Evolutionary conservation across 805 yeast species (phyloP), one percentile per base, ranked within the genome.

Genomic region (Sugiyamaella qingdaonensis): DNA sequence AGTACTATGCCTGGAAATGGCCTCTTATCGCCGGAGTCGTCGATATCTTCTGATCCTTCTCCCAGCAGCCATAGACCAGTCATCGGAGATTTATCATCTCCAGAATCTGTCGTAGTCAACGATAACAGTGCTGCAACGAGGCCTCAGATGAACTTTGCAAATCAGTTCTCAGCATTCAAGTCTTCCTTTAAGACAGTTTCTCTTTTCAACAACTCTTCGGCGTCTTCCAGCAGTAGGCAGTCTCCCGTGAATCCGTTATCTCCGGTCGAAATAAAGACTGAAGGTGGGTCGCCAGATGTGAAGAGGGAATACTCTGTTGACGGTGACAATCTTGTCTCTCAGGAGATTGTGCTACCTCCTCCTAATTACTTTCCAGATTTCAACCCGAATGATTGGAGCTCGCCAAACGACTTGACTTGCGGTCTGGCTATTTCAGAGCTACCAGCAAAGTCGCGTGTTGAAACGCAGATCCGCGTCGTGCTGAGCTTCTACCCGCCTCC

Each of bases 391-490:
- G 58, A 56, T 49, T 58, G 59, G 59, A 33, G n/a, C 11, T 49
- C 46, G 5, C 32, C 46, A 27, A 24, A 49, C 9, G 36, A 34
- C 36, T 47, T 49, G 39, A 54, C 54, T 34, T 57, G 54, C 37
- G 41, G 47, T 9, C 47, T 60, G 36, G 27, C 39, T 24, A 72
- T 92, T 1, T 68, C 75, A 7, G 85, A 83, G 49, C 73, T 92
- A 44, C 97, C 97, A 1, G 71, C 79, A 4, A 83, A 82, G 60
- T 88, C 97, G 10, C 80, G 99, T 59, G 99, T 92, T 5, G 99
- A 92, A 70, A 92, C 97, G 13, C 99, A 94, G 71, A 88, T 94
- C 65, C 91, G 89, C 67, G 73, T 95, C 42, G 77, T 78, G 43
- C 70, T 92, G 18, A 67, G 77, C 8, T 72, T 92, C 43, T 77